phyloP scores from a whole-genome alignment of 164 flowering plant genomes.

The Umbellularia californica region DNA sequence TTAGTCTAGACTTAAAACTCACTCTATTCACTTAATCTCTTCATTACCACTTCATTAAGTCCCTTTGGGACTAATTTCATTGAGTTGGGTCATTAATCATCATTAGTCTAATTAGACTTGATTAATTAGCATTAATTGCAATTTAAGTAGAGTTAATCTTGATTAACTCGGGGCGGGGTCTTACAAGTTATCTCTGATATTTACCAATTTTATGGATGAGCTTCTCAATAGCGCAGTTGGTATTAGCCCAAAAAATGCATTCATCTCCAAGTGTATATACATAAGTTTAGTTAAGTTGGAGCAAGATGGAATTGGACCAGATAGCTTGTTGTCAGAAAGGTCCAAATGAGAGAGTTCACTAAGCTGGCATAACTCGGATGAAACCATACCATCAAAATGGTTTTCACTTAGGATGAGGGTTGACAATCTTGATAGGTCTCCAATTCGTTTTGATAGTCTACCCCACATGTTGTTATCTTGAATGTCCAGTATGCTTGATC shows the following conservation, averaged over 20 bases:
- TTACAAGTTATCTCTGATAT: conserved; percentile 2
- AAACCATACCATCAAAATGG: conserved; percentile 5
- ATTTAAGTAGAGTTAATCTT: too few relatives aligned
- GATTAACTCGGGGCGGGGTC: too few relatives aligned
- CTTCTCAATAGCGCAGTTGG: not conserved
- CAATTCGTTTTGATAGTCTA: conserved; percentile 3
- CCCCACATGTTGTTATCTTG: conserved; percentile 6
- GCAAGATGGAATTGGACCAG: conserved; percentile 8
- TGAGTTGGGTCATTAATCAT: too few relatives aligned
- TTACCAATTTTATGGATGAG: not conserved
- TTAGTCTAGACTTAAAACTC: too few relatives aligned
- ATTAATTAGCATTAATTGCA: too few relatives aligned
- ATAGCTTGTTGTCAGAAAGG: conserved; percentile 1
- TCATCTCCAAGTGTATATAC: not conserved
- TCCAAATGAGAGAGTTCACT: not conserved
- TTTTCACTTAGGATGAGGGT: not conserved
- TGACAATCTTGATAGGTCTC: not conserved
- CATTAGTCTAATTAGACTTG: too few relatives aligned
- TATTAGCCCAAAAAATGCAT: conserved; percentile 6
- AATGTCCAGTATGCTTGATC: not conserved
- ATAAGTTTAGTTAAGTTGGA: conserved; percentile 1
- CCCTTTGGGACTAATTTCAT: too few relatives aligned
- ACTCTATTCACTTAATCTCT: too few relatives aligned
- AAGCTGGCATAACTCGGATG: not conserved
- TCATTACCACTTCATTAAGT: too few relatives aligned